Evolutionary conservation across 106 monocot species (phyloP).

Genomic region (Alisma plantagoaquatica): DNA sequence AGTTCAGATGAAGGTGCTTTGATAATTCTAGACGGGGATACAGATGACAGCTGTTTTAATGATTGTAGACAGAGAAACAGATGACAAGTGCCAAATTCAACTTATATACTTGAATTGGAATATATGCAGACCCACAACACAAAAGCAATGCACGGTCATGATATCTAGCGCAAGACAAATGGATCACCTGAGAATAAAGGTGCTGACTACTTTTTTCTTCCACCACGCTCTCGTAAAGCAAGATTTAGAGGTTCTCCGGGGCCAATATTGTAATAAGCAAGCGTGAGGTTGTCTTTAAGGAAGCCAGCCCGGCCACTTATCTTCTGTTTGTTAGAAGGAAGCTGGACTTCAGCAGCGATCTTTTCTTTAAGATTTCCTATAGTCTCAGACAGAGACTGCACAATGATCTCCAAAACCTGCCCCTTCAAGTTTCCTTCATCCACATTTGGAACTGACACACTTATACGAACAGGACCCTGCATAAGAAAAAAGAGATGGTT

Average conservation of each 20-base stretch:
- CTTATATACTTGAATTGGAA: too few relatives aligned
- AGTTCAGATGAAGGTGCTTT: too few relatives aligned
- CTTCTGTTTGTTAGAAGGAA: constrained; percentile 97
- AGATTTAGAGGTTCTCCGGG: constrained; percentile 68
- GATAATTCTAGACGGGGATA: too few relatives aligned
- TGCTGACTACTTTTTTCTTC: too few relatives aligned
- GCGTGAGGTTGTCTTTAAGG: constrained; percentile 88
- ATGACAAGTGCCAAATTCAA: too few relatives aligned
- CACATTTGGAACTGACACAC: constrained; percentile 80
- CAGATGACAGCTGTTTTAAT: too few relatives aligned
- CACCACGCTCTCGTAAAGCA: constrained; percentile 96
- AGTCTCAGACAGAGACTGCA: constrained; percentile 82
- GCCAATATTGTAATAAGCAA: constrained; percentile 89
- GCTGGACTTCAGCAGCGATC: constrained; percentile 92
- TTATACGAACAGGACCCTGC: constrained; percentile 72
- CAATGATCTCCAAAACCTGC: constrained; percentile 63
- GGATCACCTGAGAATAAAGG: too few relatives aligned
- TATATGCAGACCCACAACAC: too few relatives aligned
- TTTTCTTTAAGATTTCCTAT: constrained; percentile 92
- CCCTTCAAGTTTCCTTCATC: constrained; percentile 98
- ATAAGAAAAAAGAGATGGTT: too few relatives aligned
- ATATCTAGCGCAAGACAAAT: background rate
- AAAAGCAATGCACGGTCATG: too few relatives aligned
- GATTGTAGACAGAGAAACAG: too few relatives aligned
- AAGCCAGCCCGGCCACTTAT: constrained; percentile 84